Conservation (phyloP, 345 rosid species). For the Eucalyptus marginata region DNA sequence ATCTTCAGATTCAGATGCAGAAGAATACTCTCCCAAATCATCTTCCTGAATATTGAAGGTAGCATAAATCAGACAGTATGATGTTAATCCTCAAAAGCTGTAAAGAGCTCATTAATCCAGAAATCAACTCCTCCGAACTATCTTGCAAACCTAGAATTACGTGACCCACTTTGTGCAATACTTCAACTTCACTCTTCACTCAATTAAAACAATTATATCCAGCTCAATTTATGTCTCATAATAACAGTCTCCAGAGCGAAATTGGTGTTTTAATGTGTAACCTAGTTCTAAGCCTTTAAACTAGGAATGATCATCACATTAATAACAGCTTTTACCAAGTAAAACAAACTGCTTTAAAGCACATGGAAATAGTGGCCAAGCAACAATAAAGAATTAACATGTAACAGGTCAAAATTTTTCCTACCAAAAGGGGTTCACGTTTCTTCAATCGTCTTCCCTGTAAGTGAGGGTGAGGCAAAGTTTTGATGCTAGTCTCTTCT, state of each 20-base stretch:
- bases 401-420: neutral
- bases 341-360: neutral
- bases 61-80: neutral
- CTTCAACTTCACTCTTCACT: neutral
- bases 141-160: neutral
- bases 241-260: neutral
- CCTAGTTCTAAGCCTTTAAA: neutral
- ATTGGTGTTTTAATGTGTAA: neutral
- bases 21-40: slow-evolving; percentile 27
- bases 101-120: neutral
- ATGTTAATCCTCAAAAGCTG: neutral
- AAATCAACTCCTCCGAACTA: neutral
- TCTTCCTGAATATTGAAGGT: slow-evolving; percentile 6
- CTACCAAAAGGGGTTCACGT: slow-evolving; percentile 16
- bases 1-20: slow-evolving; percentile 57
- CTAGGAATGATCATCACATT: neutral
- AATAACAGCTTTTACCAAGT: neutral
- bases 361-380: neutral
- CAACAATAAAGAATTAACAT: neutral
- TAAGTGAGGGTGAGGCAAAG: slow-evolving; percentile 17
- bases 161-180: neutral
- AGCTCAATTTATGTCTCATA: neutral
- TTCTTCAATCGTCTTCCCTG: slow-evolving; percentile 30
- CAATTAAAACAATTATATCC: neutral
- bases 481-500: slow-evolving; percentile 3